These are phyloP conservation scores for Somion occarium DNA, from an alignment of 1,284 basidiomycete species.

Conservation along the genomic window DNA sequence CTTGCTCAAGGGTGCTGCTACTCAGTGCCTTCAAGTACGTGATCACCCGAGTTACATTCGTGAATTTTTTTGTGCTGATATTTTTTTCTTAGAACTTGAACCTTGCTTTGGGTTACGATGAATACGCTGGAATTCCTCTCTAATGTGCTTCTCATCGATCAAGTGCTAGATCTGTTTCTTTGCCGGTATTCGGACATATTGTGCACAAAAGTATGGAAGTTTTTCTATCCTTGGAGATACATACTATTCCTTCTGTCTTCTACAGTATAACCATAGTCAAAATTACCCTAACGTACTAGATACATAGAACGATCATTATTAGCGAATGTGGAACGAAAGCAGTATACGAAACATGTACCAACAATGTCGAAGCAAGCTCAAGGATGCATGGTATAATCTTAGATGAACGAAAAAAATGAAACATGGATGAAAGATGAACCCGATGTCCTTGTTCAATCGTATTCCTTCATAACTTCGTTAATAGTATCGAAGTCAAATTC, in stretches of 20 bases:
- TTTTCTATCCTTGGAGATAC: not conserved
- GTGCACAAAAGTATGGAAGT: slow-evolving; percentile 3
- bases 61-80: slow-evolving; percentile 1
- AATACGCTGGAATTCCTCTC: slow-evolving; percentile 77
- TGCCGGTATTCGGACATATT: too few species aligned
- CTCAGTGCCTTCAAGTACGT: slow-evolving; percentile 89
- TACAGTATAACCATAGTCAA: too few species aligned
- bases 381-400: too few species aligned
- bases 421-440: not conserved
- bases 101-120: slow-evolving; percentile 89
- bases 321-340: too few species aligned
- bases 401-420: too few species aligned
- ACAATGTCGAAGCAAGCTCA: too few species aligned
- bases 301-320: too few species aligned
- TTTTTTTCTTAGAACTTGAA: slow-evolving; percentile 77
- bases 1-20: slow-evolving; percentile 95
- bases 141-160: slow-evolving; percentile 5
- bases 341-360: not conserved
- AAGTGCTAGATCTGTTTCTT: not conserved
- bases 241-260: too few species aligned
- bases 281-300: too few species aligned
- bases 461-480: slow-evolving; percentile 10
- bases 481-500: slow-evolving; percentile 8
- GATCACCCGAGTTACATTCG: slow-evolving; percentile 5
- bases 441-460: slow-evolving; percentile 4